Conservation (phyloP, 1,284 basidiomycete genomes). For the Cutaneotrichosporon dermatis region DNA sequence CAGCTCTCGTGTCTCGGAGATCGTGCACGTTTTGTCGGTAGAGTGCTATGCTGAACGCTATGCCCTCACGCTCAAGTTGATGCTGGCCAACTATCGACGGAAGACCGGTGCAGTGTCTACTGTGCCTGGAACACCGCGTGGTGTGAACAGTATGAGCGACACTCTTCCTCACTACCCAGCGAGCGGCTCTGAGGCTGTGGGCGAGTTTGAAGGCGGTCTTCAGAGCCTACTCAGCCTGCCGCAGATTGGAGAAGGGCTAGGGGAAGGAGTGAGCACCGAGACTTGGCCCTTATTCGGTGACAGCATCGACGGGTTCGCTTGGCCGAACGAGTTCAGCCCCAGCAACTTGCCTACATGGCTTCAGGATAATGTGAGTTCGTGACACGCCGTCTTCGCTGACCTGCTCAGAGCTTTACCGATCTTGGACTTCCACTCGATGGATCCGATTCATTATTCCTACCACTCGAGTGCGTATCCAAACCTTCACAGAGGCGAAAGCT, state of each 20-base stretch:
- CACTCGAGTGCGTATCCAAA: slow-evolving; percentile 38
- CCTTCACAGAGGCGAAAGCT: not conserved
- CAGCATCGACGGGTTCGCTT: slow-evolving; percentile 57
- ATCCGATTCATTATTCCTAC: slow-evolving; percentile 80
- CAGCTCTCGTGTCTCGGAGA: slow-evolving; percentile 40
- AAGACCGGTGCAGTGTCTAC: slow-evolving; percentile 69
- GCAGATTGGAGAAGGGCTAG: slow-evolving; percentile 17
- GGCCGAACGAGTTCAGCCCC: slow-evolving; percentile 59
- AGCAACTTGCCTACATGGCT: slow-evolving; percentile 45
- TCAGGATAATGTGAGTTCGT: slow-evolving; percentile 61
- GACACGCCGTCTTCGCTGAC: not conserved
- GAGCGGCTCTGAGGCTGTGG: slow-evolving; percentile 7
- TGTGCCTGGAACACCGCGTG: slow-evolving; percentile 53
- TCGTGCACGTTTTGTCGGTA: slow-evolving; percentile 42
- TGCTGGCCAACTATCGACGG: slow-evolving; percentile 80
- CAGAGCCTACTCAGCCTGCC: slow-evolving; percentile 41
- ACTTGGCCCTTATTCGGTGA: slow-evolving; percentile 16
- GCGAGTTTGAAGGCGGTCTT: slow-evolving; percentile 34
- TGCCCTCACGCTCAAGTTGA: slow-evolving; percentile 79
- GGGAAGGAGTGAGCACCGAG: slow-evolving; percentile 10
- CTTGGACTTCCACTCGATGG: slow-evolving; percentile 83
- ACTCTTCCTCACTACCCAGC: not conserved
- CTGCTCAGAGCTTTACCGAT: slow-evolving; percentile 68
- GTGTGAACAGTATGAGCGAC: slow-evolving; percentile 37
- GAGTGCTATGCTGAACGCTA: slow-evolving; percentile 57